These are phyloP conservation scores for Canna indica DNA, from an alignment of 176 grass and related monocot species.

Conservation along the genomic window DNA sequence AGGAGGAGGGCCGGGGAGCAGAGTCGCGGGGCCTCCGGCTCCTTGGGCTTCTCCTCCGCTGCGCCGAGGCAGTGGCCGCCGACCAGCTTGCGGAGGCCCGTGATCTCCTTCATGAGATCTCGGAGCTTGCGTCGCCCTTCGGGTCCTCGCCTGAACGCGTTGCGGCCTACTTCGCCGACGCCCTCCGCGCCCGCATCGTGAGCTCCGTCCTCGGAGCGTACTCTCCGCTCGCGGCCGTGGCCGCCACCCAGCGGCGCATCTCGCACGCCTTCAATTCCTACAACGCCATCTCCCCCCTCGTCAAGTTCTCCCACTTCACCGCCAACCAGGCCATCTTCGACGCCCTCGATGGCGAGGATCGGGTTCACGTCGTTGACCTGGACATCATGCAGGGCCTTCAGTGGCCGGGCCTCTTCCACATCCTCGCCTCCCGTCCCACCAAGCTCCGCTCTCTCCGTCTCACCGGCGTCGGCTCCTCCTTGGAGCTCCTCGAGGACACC, in stretches of 20 bases:
- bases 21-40: slow-evolving; percentile 53
- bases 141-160: slow-evolving; percentile 76
- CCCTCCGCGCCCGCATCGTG: slow-evolving; percentile 57
- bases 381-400: slow-evolving; percentile 96
- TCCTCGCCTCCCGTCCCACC: slow-evolving; percentile 55
- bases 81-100: slow-evolving; percentile 52
- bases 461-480: slow-evolving; percentile 65
- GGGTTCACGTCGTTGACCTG: slow-evolving; percentile 68
- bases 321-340: slow-evolving; percentile 88
- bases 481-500: slow-evolving; percentile 70
- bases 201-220: slow-evolving; percentile 75
- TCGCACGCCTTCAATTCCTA: slow-evolving; percentile 56
- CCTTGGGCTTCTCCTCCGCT: slow-evolving; percentile 51
- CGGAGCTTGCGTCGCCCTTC: slow-evolving; percentile 76
- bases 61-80: slow-evolving; percentile 62
- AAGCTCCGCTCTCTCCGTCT: slow-evolving; percentile 52
- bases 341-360: slow-evolving; percentile 51
- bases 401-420: slow-evolving; percentile 87
- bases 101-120: slow-evolving; percentile 67
- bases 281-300: slow-evolving; percentile 74
- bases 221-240: slow-evolving; percentile 36
- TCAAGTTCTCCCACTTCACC: slow-evolving; percentile 96
- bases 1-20: neutral
- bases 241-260: slow-evolving; percentile 34
- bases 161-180: slow-evolving; percentile 77